Base-by-base conservation (phyloP, 2,329 filamentous ascomycete species). In the Diaporthe capsici region DNA sequence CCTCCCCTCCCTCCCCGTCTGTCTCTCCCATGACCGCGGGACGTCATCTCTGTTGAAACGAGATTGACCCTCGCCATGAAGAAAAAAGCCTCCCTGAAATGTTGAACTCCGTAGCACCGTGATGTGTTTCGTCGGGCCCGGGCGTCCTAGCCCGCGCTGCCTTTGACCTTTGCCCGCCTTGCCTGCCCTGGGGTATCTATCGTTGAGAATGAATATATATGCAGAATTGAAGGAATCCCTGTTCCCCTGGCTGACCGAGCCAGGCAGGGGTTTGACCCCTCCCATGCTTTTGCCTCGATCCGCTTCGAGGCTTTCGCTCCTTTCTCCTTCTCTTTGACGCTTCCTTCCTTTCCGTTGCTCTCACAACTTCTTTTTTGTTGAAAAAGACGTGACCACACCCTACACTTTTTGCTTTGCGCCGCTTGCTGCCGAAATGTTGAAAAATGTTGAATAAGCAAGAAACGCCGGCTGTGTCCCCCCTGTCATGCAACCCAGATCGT, bases 401-500 rank as follows among this genome's bases (percentile, higher is more conserved):
- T 39, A 15, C 53, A 49, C 57, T 49, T 73, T 61, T 73, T 73
- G 47, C 31, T 20, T 55, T 65, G 57, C 61, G 60, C 25, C 71
- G 58, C 58, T 60, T 44, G 37, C 37, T 65, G 34, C 71, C 25
- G 71, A 55, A 76, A 76, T 76, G 75, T 76, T 76, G 75, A 75
- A 75, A 55, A 65, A 34, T 53, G 51, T 68, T 70, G 74, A 77
- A 71, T 78, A 76, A 77, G 75, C 63, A 72, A 71, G 75, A 74
- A 75, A 77, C 78, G 74, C 77, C 76, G 72, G 78, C 78, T 76
- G 68, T 79, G 80, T 80, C 80, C 80, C 80, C 81, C 61, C 81
- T 80, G 81, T 83, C 81, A 83, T 73, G 71, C 71, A 80, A 78
- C 63, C 78, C 80, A 81, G 79, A 80, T 79, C 81, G 81, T 81